A percentile compares a stretch with the other conserved stretches of the same genome.
Evolutionary conservation across 139 green algal genomes (phyloP).

Genomic region (Chlorella sp.): DNA sequence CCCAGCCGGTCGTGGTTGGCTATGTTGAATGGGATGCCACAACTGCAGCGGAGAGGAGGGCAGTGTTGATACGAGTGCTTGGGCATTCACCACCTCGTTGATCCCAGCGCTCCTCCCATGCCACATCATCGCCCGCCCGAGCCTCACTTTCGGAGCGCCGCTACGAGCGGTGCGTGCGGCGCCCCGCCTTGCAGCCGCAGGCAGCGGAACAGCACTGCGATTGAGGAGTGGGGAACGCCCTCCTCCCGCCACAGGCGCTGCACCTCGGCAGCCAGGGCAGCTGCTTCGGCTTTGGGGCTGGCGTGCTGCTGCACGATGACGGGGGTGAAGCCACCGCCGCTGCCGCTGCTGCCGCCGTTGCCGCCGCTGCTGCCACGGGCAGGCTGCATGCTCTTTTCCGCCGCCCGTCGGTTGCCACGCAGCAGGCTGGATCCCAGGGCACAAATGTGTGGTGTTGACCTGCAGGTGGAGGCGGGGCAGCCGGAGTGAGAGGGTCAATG

Average conservation of each 20-base stretch:
- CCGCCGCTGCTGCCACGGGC: background rate
- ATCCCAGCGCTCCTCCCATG: background rate
- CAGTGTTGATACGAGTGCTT: too few relatives aligned
- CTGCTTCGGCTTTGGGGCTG: background rate
- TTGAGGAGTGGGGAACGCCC: background rate
- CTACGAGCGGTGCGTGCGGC: background rate
- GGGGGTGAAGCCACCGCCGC: background rate
- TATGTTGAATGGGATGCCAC: conserved; percentile 2
- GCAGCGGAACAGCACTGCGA: conserved; percentile 22
- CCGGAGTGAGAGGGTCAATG: background rate
- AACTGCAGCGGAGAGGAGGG: background rate
- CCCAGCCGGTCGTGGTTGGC: background rate
- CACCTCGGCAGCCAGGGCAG: background rate
- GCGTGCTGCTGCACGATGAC: background rate
- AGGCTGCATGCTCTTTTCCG: background rate
- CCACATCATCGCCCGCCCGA: background rate
- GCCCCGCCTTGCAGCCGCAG: background rate
- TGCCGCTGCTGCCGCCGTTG: too few relatives aligned
- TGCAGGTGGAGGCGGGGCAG: background rate
- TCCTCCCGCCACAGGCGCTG: conserved; percentile 2
- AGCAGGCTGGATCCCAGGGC: conserved; percentile 15
- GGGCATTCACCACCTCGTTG: too few relatives aligned
- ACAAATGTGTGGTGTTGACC: conserved; percentile 21
- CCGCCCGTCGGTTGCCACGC: background rate
- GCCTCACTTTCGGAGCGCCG: background rate